Base-by-base conservation (phyloP, 2,329 filamentous ascomycete species). In the Ophiognomonia clavigignenti-juglandacearum region DNA sequence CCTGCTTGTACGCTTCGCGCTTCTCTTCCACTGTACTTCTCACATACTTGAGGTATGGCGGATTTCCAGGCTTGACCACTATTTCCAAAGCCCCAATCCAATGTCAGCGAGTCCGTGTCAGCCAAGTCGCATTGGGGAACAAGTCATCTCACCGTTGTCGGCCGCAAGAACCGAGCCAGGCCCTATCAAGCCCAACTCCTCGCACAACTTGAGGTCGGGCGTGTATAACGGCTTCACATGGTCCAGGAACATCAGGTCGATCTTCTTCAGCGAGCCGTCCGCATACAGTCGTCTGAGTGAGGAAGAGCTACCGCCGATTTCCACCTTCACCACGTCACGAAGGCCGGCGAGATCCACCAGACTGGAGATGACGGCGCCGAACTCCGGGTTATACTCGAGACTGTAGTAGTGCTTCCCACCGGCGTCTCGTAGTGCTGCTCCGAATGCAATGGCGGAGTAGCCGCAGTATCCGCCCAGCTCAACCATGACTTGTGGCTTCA, bases 391-490 rank as follows among this genome's bases (percentile, higher is more conserved):
- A 57, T 80, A 71, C 61, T 93, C 88, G 5, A 93, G 69, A 56
- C 82, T 86, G 61, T 77, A 83, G 66, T 89, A 91, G 20, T 71
- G 69, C 54, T 75, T 72, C 3, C 85, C 85, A 10, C 83, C 85
- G 3, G 75, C 75, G 41, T 75, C 47, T 48, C 77, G 77, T 14
- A 88, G 68, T 1, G 83, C 82, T 29, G 80, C 73, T 37, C 79
- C 85, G 59, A 91, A 92, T 1, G 89, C 72, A 50, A 93, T 81
- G 50, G 83, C 83, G 0, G 87, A 92, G 69, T 93, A 93, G 35
- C 88, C 88, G 18, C 90, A 75, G 63, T 92, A 93, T 40, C 86
- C 85, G 39, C 88, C 88, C 0, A 93, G 73, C 61, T 95, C 88
- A 39, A 92, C 74, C 41, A 57, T 53, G 23, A 52, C 40, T 10